These are phyloP conservation scores for Kodamaea arcana DNA, from an alignment of 1,139 yeast species.

Conservation along the genomic window DNA sequence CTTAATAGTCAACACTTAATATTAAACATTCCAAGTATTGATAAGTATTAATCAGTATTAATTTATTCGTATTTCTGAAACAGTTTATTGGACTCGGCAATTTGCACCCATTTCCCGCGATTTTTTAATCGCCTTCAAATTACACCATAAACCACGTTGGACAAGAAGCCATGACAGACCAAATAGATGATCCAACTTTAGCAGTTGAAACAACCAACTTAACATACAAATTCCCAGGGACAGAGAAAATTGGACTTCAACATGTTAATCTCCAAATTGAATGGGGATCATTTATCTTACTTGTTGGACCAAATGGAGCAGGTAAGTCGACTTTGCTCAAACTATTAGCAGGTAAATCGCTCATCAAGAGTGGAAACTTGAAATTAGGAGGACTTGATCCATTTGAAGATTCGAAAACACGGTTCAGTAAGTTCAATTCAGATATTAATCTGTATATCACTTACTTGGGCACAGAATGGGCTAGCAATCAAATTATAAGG, in stretches of 20 bases:
- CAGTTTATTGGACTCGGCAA: too few species aligned
- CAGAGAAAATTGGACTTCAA: slow-evolving; percentile 64
- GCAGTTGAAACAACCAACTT: slow-evolving; percentile 67
- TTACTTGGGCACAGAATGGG: slow-evolving; percentile 97
- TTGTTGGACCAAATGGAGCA: slow-evolving; percentile 95
- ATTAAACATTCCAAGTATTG: too few species aligned
- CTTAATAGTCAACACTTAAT: too few species aligned
- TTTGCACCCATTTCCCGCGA: too few species aligned
- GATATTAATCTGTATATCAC: slow-evolving; percentile 52
- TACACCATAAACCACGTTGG: too few species aligned
- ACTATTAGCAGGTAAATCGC: slow-evolving; percentile 85
- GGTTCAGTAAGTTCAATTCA: slow-evolving; percentile 36
- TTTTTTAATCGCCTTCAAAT: too few species aligned
- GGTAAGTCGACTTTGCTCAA: slow-evolving; percentile 88
- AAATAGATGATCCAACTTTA: slow-evolving; percentile 13
- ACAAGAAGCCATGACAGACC: not conserved
- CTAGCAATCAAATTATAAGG: slow-evolving; percentile 82
- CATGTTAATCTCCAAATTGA: slow-evolving; percentile 58
- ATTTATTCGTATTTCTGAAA: too few species aligned
- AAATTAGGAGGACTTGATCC: slow-evolving; percentile 83
- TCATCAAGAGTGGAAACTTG: slow-evolving; percentile 67
- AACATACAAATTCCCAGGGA: slow-evolving; percentile 64
- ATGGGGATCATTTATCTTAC: slow-evolving; percentile 69
- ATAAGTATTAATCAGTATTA: too few species aligned
- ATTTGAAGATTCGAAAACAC: slow-evolving; percentile 57